phyloP scores from a whole-genome alignment of 208 protist species.

The Trichomonas tenax region DNA sequence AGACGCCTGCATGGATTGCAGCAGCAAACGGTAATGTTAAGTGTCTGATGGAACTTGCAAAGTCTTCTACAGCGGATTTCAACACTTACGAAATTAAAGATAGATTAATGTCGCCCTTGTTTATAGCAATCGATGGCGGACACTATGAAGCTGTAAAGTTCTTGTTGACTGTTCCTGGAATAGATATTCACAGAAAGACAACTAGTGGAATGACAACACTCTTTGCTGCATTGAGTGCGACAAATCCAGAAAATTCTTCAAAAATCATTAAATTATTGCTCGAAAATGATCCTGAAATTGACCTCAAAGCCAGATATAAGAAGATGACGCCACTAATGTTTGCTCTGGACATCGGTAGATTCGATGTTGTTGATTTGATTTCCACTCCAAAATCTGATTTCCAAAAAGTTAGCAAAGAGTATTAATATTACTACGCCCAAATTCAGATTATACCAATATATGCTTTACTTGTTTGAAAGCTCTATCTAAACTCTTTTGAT shows the following conservation, averaged over 20 bases:
- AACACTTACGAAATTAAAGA: not conserved
- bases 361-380: not conserved
- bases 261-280: not conserved
- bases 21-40: not conserved
- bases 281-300: not conserved
- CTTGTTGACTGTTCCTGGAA: not conserved
- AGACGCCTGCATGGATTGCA: not conserved
- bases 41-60: not conserved
- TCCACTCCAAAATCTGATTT: not conserved
- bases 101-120: not conserved
- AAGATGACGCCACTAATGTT: not conserved
- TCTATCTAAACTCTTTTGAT: too few relatives aligned
- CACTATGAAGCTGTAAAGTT: not conserved
- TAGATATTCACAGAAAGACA: not conserved
- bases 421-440: too few relatives aligned
- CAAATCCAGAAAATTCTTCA: not conserved
- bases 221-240: not conserved
- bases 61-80: not conserved
- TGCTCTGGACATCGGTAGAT: not conserved
- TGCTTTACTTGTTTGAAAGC: too few relatives aligned
- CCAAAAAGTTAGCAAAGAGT: too few relatives aligned
- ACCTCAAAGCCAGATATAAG: not conserved
- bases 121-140: not conserved
- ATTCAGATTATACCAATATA: too few relatives aligned
- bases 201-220: not conserved